These are phyloP conservation scores for Stephanodiscus triporus DNA, from an alignment of 108 stramenopile species.

Conservation along the genomic window DNA sequence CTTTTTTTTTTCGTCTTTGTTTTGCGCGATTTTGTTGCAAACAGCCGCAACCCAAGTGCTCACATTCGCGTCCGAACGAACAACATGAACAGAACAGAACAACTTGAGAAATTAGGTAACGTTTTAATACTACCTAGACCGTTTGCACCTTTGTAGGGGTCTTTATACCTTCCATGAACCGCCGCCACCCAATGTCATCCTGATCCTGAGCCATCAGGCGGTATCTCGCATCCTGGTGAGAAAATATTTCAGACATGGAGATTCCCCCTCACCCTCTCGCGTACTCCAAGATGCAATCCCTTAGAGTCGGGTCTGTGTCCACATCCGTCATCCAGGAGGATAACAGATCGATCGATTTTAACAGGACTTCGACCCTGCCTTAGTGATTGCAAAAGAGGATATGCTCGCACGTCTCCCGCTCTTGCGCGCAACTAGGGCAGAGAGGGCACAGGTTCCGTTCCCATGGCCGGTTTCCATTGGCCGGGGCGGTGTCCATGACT, in stretches of 20 bases:
- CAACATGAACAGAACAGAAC: too few species aligned
- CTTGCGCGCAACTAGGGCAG: background rate
- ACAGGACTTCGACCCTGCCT: background rate
- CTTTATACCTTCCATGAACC: too few species aligned
- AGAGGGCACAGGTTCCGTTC: background rate
- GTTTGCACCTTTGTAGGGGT: too few species aligned
- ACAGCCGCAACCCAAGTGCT: too few species aligned
- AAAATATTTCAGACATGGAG: background rate
- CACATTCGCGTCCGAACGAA: too few species aligned
- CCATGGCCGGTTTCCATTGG: background rate
- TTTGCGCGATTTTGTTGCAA: too few species aligned
- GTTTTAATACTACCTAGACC: too few species aligned
- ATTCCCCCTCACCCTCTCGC: background rate
- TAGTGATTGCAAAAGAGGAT: background rate
- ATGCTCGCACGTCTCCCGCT: background rate
- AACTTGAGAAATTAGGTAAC: too few species aligned
- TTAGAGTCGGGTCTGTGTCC: background rate
- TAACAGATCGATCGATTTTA: background rate
- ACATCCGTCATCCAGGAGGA: background rate
- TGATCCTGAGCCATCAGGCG: background rate
- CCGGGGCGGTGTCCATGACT: too few species aligned
- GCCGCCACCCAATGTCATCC: conserved; percentile 4
- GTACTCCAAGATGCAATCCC: background rate
- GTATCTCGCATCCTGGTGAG: background rate
- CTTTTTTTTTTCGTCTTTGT: too few species aligned